Conservation (phyloP, 352 stramenopile species). For the Phytopythium litorale region DNA sequence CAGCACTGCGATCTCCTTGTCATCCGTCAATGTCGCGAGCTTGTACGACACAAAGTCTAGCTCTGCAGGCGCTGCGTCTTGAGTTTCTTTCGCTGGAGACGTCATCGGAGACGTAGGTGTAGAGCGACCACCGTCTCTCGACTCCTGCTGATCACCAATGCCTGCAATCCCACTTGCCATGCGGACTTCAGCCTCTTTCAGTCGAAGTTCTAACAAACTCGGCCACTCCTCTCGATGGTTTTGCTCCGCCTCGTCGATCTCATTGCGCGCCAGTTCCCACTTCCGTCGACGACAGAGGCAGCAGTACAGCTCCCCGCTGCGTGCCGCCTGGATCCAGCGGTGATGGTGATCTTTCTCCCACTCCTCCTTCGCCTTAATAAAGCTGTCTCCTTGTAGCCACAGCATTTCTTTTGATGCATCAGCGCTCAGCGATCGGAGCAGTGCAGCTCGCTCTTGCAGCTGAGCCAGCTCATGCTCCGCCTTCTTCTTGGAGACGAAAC, state of each 20-base stretch:
- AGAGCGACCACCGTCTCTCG: background rate
- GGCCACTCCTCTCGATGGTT: slow-evolving; percentile 34
- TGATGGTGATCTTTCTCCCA: slow-evolving; percentile 76
- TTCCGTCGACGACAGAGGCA: slow-evolving; percentile 59
- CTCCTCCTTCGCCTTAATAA: slow-evolving; percentile 37
- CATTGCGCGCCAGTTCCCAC: slow-evolving; percentile 47
- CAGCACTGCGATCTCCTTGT: slow-evolving; percentile 7
- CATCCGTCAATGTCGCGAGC: slow-evolving; percentile 1
- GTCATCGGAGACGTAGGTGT: background rate
- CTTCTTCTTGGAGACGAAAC: slow-evolving; percentile 56
- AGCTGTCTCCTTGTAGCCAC: slow-evolving; percentile 11
- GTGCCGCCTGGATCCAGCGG: slow-evolving; percentile 39
- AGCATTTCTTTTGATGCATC: slow-evolving; percentile 17
- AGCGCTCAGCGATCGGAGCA: slow-evolving; percentile 24
- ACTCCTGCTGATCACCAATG: slow-evolving; percentile 6
- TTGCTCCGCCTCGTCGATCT: slow-evolving; percentile 48
- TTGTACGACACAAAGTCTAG: slow-evolving; percentile 1
- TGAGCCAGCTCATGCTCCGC: slow-evolving; percentile 42
- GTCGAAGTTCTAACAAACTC: slow-evolving; percentile 20
- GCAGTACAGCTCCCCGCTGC: slow-evolving; percentile 36
- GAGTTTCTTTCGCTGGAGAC: background rate
- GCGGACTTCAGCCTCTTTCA: slow-evolving; percentile 48
- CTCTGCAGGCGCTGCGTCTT: background rate
- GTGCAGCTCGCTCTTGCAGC: slow-evolving; percentile 32
- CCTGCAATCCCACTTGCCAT: slow-evolving; percentile 4